Percentiles rank a stretch among this genome's conserved stretches.
These are phyloP conservation scores for Penicillium psychrofluorescens DNA, from an alignment of 495 filamentous ascomycete genomes.

Conservation along the genomic window DNA sequence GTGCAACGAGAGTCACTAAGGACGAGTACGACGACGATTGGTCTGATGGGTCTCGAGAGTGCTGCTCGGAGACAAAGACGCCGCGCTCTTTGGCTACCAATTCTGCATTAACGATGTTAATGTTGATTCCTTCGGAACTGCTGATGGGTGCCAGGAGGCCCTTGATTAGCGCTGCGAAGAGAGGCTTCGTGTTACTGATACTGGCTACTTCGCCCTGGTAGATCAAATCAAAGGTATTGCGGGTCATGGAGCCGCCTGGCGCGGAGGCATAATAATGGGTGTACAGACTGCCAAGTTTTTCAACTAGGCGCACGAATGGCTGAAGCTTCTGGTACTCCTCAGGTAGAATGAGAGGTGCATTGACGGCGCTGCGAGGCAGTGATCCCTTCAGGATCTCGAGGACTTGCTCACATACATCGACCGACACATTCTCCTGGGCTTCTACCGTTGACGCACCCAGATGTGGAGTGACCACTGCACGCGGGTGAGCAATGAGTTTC, in stretches of 20 bases:
- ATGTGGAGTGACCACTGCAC: constrained; percentile 63
- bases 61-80: constrained; percentile 59
- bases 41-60: constrained; percentile 40
- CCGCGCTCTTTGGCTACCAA: constrained; percentile 62
- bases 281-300: constrained; percentile 63
- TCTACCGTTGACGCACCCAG: constrained; percentile 68
- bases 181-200: constrained; percentile 57
- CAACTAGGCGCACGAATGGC: constrained; percentile 60
- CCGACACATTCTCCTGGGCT: constrained; percentile 67
- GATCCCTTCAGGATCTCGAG: constrained; percentile 56
- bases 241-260: constrained; percentile 18
- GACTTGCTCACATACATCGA: constrained; percentile 71
- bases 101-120: constrained; percentile 70
- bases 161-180: constrained; percentile 64
- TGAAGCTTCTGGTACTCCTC: constrained; percentile 64
- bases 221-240: constrained; percentile 58
- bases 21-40: constrained; percentile 48
- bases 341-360: constrained; percentile 64
- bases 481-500: constrained; percentile 51
- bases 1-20: constrained; percentile 51
- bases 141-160: constrained; percentile 55
- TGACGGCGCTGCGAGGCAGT: constrained; percentile 62
- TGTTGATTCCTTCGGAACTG: constrained; percentile 49
- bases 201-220: constrained; percentile 60
- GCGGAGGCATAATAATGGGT: constrained; percentile 57